These are phyloP conservation scores for Phytophthora lateralis DNA, from an alignment of 352 stramenopile species.

Conservation along the genomic window DNA sequence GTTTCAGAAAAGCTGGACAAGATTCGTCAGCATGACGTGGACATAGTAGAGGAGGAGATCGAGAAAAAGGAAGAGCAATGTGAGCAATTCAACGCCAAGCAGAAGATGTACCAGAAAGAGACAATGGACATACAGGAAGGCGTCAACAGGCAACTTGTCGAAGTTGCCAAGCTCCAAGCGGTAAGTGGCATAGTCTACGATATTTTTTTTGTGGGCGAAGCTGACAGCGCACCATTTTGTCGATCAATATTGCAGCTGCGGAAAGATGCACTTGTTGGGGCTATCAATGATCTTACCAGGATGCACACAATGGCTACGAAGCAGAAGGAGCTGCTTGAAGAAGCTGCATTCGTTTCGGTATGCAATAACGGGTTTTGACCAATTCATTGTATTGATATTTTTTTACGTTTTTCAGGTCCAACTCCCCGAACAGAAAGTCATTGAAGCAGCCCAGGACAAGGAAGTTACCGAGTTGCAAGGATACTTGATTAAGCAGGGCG, in stretches of 20 bases:
- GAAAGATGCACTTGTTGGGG: slow-evolving; percentile 73
- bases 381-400: neutral
- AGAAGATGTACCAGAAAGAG: slow-evolving; percentile 65
- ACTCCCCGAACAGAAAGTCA: slow-evolving; percentile 79
- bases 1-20: slow-evolving; percentile 64
- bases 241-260: slow-evolving; percentile 45
- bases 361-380: neutral
- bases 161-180: slow-evolving; percentile 67
- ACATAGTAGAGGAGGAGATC: slow-evolving; percentile 58
- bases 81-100: slow-evolving; percentile 60
- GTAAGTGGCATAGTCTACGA: slow-evolving; percentile 33
- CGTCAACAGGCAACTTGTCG: slow-evolving; percentile 68
- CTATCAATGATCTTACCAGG: slow-evolving; percentile 63
- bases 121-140: slow-evolving; percentile 59
- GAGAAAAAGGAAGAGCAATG: slow-evolving; percentile 59
- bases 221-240: neutral
- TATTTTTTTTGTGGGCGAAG: neutral
- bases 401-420: slow-evolving; percentile 47
- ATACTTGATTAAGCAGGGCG: slow-evolving; percentile 88
- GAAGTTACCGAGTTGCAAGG: slow-evolving; percentile 72
- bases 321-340: slow-evolving; percentile 75
- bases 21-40: slow-evolving; percentile 62
- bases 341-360: slow-evolving; percentile 81
- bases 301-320: slow-evolving; percentile 74
- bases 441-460: slow-evolving; percentile 75